These are phyloP conservation scores for Melampsora americana DNA, from an alignment of 1,284 basidiomycete species.

Conservation along the genomic window DNA sequence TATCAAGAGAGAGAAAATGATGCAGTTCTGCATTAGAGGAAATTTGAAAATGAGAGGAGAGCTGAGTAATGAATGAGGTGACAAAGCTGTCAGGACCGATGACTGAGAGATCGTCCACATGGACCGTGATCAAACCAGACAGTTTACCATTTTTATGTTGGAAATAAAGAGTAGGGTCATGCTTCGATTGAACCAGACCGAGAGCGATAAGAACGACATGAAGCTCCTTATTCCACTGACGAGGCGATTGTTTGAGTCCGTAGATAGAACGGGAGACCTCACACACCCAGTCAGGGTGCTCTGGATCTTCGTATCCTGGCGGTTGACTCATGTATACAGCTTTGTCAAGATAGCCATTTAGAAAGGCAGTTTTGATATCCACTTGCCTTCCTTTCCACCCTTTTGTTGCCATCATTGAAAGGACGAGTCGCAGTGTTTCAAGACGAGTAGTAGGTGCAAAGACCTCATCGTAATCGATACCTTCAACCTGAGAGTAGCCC, in stretches of 20 bases:
- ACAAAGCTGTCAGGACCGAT: not conserved
- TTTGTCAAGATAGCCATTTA: slow-evolving; percentile 26
- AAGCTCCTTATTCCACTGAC: no score
- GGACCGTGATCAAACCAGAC: no score
- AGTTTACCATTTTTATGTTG: no score
- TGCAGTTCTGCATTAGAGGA: not conserved
- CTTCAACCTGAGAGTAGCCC: slow-evolving; percentile 42
- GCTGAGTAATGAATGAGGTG: not conserved
- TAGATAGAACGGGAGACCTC: no score
- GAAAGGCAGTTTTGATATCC: slow-evolving; percentile 29
- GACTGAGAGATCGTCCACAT: not conserved
- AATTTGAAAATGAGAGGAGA: not conserved
- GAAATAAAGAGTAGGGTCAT: no score
- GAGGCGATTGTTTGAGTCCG: slow-evolving; percentile 34
- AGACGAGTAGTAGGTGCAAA: slow-evolving; percentile 32
- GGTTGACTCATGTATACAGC: slow-evolving; percentile 43
- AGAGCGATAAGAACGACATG: no score
- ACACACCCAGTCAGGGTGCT: slow-evolving; percentile 26
- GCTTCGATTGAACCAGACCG: no score
- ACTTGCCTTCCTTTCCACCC: slow-evolving; percentile 26
- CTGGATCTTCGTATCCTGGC: slow-evolving; percentile 12
- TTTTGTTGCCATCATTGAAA: slow-evolving; percentile 6
- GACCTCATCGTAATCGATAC: slow-evolving; percentile 45
- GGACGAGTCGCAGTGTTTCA: slow-evolving; percentile 2
- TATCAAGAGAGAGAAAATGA: slow-evolving; percentile 15